phyloP scores from a whole-genome alignment of 768 basidiomycete genomes.

The Rhodotorula kratochvilovae region DNA sequence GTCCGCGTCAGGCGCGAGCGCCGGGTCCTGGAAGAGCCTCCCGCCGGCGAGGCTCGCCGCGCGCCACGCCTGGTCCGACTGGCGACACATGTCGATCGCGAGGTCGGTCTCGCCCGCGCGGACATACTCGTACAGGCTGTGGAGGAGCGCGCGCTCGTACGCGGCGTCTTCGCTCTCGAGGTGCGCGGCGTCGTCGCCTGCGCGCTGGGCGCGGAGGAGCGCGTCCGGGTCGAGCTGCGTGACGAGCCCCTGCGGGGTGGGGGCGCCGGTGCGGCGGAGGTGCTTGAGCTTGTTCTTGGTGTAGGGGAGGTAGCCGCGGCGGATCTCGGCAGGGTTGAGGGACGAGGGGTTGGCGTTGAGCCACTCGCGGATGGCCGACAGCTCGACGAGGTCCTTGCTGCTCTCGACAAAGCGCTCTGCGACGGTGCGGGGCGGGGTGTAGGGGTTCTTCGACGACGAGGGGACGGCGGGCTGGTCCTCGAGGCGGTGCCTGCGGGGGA shows the following conservation, averaged over 20 bases:
- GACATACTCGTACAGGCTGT: slow-evolving; percentile 73
- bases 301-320: slow-evolving; percentile 77
- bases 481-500: slow-evolving; percentile 16
- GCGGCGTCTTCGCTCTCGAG: slow-evolving; percentile 74
- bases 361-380: slow-evolving; percentile 76
- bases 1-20: slow-evolving; percentile 52
- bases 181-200: slow-evolving; percentile 41
- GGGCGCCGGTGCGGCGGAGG: slow-evolving; percentile 55
- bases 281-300: slow-evolving; percentile 68
- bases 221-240: slow-evolving; percentile 78
- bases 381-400: slow-evolving; percentile 66
- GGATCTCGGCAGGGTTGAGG: slow-evolving; percentile 60
- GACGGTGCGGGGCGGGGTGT: slow-evolving; percentile 70
- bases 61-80: slow-evolving; percentile 84
- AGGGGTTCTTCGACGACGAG: slow-evolving; percentile 58
- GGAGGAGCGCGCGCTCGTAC: slow-evolving; percentile 71
- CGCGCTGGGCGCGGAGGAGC: slow-evolving; percentile 59
- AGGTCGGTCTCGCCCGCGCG: slow-evolving; percentile 80
- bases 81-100: slow-evolving; percentile 73
- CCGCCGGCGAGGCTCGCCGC: slow-evolving; percentile 84
- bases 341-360: slow-evolving; percentile 58
- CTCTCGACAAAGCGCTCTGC: slow-evolving; percentile 67
- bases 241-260: slow-evolving; percentile 52
- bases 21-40: slow-evolving; percentile 67
- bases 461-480: slow-evolving; percentile 4